A percentile compares a stretch with the other conserved stretches of the same genome.
Conservation (phyloP, 2,329 filamentous ascomycete genomes). For the Microsporum ferrugineum region DNA sequence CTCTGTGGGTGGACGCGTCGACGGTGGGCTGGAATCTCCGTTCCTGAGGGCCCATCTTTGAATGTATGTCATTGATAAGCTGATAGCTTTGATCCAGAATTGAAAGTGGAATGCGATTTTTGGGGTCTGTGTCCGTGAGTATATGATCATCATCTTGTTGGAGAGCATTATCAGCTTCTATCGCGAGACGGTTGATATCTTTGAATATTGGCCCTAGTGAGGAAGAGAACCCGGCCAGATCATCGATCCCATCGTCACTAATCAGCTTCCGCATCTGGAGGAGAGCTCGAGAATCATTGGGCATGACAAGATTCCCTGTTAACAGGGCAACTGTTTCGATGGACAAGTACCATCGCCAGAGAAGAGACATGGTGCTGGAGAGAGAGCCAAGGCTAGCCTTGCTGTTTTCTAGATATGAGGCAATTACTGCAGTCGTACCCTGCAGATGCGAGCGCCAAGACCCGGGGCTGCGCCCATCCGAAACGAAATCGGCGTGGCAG, state of each 20-base stretch:
- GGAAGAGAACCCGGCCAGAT: constrained; percentile 14
- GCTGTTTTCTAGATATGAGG: constrained; percentile 11
- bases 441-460: constrained; percentile 15
- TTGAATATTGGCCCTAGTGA: constrained; percentile 13
- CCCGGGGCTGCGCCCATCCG: constrained; percentile 12
- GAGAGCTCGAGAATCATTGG: constrained; percentile 8
- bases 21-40: constrained; percentile 12
- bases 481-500: constrained; percentile 13
- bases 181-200: constrained; percentile 12
- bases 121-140: not conserved
- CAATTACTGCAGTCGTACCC: constrained; percentile 13
- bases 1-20: constrained; percentile 10
- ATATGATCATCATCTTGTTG: not conserved
- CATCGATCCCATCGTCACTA: constrained; percentile 13
- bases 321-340: constrained; percentile 13
- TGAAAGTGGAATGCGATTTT: constrained; percentile 2
- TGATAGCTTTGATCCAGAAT: constrained; percentile 11
- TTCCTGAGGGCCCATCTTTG: constrained; percentile 9
- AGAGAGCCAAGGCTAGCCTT: constrained; percentile 1
- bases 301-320: constrained; percentile 12
- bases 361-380: constrained; percentile 9
- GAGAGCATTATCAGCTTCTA: constrained; percentile 6
- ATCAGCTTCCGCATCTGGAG: constrained; percentile 9
- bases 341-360: constrained; percentile 16
- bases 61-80: constrained; percentile 10